These are phyloP conservation scores for Viola odorata DNA, from an alignment of 345 rosid species.

Conservation along the genomic window DNA sequence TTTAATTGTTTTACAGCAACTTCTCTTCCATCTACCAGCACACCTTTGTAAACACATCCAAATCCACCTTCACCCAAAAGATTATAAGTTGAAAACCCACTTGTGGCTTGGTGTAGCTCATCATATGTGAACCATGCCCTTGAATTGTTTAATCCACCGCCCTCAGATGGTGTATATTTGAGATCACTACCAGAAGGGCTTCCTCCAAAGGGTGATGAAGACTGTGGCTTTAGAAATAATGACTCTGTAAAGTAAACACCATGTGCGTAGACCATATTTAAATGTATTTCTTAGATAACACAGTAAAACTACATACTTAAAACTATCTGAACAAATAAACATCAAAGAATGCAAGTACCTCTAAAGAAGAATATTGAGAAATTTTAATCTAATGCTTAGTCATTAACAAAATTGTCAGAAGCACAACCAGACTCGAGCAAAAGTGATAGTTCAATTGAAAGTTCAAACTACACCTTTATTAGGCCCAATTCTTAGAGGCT, in stretches of 20 bases:
- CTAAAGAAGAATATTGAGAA: too few species aligned
- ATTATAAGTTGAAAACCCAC: constrained; percentile 63
- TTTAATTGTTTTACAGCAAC: constrained; percentile 94
- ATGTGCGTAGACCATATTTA: not conserved
- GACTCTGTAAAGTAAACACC: constrained; percentile 43
- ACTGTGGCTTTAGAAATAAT: constrained; percentile 48
- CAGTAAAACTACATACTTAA: too few species aligned
- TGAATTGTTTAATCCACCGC: constrained; percentile 65
- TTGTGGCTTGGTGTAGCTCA: constrained; percentile 67
- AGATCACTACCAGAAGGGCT: constrained; percentile 50
- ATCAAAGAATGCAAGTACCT: too few species aligned
- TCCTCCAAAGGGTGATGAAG: constrained; percentile 43
- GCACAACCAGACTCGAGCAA: too few species aligned
- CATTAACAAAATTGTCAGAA: too few species aligned
- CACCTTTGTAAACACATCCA: constrained; percentile 94
- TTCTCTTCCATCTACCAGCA: constrained; percentile 70
- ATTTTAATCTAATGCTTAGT: too few species aligned
- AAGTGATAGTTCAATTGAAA: too few species aligned
- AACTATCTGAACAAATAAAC: too few species aligned
- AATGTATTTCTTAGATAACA: not conserved
- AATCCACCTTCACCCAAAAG: constrained; percentile 98
- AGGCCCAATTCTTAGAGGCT: too few species aligned
- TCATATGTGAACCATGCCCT: constrained; percentile 86
- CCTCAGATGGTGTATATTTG: constrained; percentile 56
- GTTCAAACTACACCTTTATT: too few species aligned